phyloP scores from a whole-genome alignment of 176 grass and related monocot genomes.

The Musa itinerans region DNA sequence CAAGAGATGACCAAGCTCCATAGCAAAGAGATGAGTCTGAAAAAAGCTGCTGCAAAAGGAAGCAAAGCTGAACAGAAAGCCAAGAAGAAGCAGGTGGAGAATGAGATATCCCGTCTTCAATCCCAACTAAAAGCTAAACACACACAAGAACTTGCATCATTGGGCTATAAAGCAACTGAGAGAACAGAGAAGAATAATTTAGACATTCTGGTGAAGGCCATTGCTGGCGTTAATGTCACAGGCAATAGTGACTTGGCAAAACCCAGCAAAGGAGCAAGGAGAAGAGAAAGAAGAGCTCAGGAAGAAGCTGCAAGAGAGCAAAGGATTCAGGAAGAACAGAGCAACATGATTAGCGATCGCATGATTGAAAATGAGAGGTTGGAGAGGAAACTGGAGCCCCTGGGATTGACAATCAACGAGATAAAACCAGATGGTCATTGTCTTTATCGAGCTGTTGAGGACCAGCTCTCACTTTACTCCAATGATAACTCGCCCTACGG shows the following conservation, averaged over 20 bases:
- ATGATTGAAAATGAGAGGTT: conserved; percentile 21
- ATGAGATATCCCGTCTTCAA: conserved; percentile 12
- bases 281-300: conserved; percentile 14
- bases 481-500: conserved; percentile 34
- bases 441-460: conserved; percentile 17
- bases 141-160: background rate
- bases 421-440: conserved; percentile 26
- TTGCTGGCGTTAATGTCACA: background rate
- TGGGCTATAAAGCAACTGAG: background rate
- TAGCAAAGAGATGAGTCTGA: conserved; percentile 15
- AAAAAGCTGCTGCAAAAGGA: conserved; percentile 21
- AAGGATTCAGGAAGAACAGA: conserved; percentile 20
- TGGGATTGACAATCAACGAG: conserved; percentile 20
- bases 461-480: conserved; percentile 13
- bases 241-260: background rate
- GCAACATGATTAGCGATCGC: conserved; percentile 18
- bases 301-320: conserved; percentile 21
- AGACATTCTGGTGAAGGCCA: conserved; percentile 8
- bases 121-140: conserved; percentile 15
- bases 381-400: conserved; percentile 12
- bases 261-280: conserved; percentile 3
- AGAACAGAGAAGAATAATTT: background rate
- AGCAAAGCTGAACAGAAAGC: conserved; percentile 25
- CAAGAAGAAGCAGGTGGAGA: conserved; percentile 20
- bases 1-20: conserved; percentile 9